Conservation (phyloP, 176 grass and related monocot species). For the Aegilops sharonensis region DNA sequence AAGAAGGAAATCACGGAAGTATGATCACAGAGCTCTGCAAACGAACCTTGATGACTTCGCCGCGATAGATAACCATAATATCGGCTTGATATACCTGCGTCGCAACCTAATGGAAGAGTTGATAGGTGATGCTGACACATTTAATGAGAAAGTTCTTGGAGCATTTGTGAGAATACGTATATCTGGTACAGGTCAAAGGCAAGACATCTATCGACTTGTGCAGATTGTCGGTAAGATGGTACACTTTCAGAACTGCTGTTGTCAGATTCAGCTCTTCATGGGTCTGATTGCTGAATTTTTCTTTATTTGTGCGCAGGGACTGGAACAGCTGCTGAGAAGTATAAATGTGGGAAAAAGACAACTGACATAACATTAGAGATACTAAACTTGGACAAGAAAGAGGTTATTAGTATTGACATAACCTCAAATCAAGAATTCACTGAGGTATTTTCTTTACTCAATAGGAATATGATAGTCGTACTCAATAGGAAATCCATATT, state of each 20-base stretch:
- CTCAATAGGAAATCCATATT: neutral
- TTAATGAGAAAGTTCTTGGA: slow-evolving; percentile 79
- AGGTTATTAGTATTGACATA: slow-evolving; percentile 93
- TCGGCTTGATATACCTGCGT: slow-evolving; percentile 80
- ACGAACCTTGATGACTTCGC: slow-evolving; percentile 90
- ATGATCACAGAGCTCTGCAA: slow-evolving; percentile 52
- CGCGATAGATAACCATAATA: slow-evolving; percentile 94
- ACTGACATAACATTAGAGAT: slow-evolving; percentile 97
- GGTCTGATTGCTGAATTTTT: slow-evolving; percentile 38
- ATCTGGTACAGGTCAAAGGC: slow-evolving; percentile 69
- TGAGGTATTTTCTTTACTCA: slow-evolving; percentile 62
- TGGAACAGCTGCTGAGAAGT: slow-evolving; percentile 66
- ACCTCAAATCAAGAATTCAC: slow-evolving; percentile 99
- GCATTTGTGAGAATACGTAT: slow-evolving; percentile 99
- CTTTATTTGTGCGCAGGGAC: slow-evolving; percentile 54
- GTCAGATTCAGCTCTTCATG: slow-evolving; percentile 7
- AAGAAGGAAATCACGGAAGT: slow-evolving; percentile 66
- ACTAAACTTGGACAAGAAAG: slow-evolving; percentile 93
- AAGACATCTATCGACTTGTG: slow-evolving; percentile 95
- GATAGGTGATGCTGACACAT: slow-evolving; percentile 58
- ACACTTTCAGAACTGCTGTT: slow-evolving; percentile 31
- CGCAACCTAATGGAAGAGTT: slow-evolving; percentile 98
- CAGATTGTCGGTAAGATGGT: slow-evolving; percentile 91
- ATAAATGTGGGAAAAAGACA: slow-evolving; percentile 92
- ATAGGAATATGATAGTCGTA: slow-evolving; percentile 1